These are phyloP conservation scores for Xylaria nigripes DNA, from an alignment of 495 filamentous ascomycete genomes.

Conservation along the genomic window DNA sequence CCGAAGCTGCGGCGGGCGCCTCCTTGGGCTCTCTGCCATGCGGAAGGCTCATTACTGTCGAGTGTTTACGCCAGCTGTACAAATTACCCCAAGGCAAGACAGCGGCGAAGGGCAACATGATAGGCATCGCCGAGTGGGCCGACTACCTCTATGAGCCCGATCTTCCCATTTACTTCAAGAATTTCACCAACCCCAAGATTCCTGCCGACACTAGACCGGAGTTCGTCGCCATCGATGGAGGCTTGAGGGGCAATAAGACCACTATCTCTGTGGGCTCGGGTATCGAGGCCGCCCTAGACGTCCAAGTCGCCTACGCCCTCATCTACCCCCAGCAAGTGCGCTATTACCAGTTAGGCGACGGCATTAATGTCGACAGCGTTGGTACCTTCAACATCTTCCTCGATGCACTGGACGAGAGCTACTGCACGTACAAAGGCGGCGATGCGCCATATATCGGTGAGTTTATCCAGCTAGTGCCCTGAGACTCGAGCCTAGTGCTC, in stretches of 20 bases:
- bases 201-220: constrained; percentile 8
- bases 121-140: constrained; percentile 46
- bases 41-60: constrained; percentile 41
- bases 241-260: constrained; percentile 25
- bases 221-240: constrained; percentile 18
- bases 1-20: background rate
- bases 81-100: constrained; percentile 35
- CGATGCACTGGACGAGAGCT: constrained; percentile 34
- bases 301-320: constrained; percentile 44
- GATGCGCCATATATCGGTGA: constrained; percentile 33
- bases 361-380: constrained; percentile 32
- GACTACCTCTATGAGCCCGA: constrained; percentile 44
- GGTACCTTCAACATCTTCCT: constrained; percentile 44
- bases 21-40: constrained; percentile 26
- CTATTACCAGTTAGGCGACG: constrained; percentile 47
- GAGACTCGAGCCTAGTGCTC: background rate
- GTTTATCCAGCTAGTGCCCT: background rate
- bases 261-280: constrained; percentile 13
- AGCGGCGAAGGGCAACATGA: constrained; percentile 34
- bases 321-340: constrained; percentile 48
- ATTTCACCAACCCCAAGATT: constrained; percentile 27
- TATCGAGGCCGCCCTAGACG: constrained; percentile 46
- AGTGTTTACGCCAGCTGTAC: constrained; percentile 49
- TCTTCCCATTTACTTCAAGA: constrained; percentile 47
- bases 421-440: constrained; percentile 40